phyloP scores from a whole-genome alignment of 495 filamentous ascomycete species.

The Podospora conica region DNA sequence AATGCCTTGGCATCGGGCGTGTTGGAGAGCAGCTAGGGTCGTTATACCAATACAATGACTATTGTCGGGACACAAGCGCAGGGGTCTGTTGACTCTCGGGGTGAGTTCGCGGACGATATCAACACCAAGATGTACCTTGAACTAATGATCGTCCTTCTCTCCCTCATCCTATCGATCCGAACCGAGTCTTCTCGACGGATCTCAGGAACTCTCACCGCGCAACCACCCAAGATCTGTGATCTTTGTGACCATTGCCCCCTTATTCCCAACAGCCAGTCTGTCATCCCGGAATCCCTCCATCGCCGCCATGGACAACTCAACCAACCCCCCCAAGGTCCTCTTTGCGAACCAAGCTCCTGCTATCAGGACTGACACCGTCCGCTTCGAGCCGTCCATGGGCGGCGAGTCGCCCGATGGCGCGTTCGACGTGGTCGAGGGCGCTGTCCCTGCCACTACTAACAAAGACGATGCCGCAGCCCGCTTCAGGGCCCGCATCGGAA shows the following conservation, averaged over 20 bases:
- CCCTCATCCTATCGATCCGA: not conserved
- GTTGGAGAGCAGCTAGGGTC: not conserved
- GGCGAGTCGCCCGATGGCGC: too few relatives aligned
- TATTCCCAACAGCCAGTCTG: not conserved
- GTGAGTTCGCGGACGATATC: not conserved
- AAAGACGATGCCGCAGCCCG: too few relatives aligned
- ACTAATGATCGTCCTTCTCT: not conserved
- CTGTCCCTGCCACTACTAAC: too few relatives aligned
- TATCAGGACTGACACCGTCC: too few relatives aligned
- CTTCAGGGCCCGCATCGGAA: too few relatives aligned
- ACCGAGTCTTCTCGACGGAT: not conserved
- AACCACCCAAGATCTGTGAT: too few relatives aligned
- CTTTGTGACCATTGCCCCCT: not conserved
- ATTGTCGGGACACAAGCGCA: not conserved
- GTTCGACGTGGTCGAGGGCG: too few relatives aligned
- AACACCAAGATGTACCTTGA: not conserved
- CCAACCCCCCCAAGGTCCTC: not conserved
- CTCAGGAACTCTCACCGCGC: too few relatives aligned
- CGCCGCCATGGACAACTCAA: not conserved
- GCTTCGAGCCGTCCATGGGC: too few relatives aligned
- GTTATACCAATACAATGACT: not conserved
- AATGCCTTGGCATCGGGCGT: not conserved
- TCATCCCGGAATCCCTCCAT: not conserved
- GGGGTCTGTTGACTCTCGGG: not conserved
- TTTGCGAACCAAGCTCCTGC: not conserved